Base-by-base conservation (phyloP, 371 early-diverging fungal species). In the Amoeboaphelidium protococcarum region DNA sequence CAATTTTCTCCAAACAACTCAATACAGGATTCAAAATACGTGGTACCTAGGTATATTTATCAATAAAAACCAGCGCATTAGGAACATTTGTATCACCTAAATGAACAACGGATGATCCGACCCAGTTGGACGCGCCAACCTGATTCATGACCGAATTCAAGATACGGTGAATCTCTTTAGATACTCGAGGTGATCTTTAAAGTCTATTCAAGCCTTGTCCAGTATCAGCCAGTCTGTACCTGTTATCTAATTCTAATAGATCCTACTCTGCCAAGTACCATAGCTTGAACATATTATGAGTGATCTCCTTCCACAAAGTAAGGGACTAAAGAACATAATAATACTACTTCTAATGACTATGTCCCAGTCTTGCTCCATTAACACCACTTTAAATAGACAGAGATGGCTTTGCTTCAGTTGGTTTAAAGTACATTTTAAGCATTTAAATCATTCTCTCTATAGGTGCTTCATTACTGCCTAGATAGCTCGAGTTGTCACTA, bases 251-350 rank as follows among this genome's bases (percentile, higher is more conserved):
- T 4, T 59, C 54, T 42, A 94, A 59, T 64, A 94, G 63, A 55
- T 94, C 95, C 42, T 65, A 50, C 59, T 94, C 95, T 12, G 95
- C 76, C 23, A 85, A 55, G 40, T 63, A 68, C 94, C 94, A 94
- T 25, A 94, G 75, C 71, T 71, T 79, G 56, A 86, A 94, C 87
- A 92, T 87, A 48, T 92, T 90, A 62, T 91, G 78, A 23, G 81
- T 62, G 48, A 94, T 78, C 55, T 89, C 91, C 6, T 85, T 69
- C 92, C 95, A 94, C 21, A 94, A 65, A 2, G 81, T 72, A 26
- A 94, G 66, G 13, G 90, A 82, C 62, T 94, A 94, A 44, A 76
- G 67, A 42, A 91, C 94, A 60, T 89, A 94, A 53, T 72, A 69
- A 61, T 78, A 94, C 59, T 94, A 94, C 27, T 73, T 80, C 46